A percentile compares a stretch with the other conserved stretches of the same genome.
These are phyloP conservation scores for Pelargonium myrrhifolium DNA, from an alignment of 441 rosid genomes.

Conservation along the genomic window DNA sequence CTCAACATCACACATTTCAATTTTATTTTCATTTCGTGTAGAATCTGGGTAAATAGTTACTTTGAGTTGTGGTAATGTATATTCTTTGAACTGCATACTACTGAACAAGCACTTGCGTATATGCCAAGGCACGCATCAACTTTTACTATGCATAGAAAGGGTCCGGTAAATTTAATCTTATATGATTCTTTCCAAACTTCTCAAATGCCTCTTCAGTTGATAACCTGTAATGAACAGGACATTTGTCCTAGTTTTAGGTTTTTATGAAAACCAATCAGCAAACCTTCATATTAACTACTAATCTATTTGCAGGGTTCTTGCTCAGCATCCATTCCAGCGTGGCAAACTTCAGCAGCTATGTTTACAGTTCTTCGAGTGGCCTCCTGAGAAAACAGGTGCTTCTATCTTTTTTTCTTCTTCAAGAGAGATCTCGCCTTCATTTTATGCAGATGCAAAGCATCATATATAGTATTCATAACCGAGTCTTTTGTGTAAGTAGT, in stretches of 20 bases:
- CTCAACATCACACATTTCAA: not conserved
- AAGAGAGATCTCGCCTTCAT: not conserved
- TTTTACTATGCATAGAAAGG: not conserved
- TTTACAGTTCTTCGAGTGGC: conserved; percentile 66
- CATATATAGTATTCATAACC: not conserved
- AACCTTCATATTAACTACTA: not conserved
- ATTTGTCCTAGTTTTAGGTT: not conserved
- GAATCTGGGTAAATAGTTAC: not conserved
- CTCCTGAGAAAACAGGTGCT: conserved; percentile 78
- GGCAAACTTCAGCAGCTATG: conserved; percentile 55
- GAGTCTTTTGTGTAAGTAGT: not conserved
- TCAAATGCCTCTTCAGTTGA: not conserved
- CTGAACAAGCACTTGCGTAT: not conserved
- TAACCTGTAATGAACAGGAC: not conserved
- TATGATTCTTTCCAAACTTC: not conserved
- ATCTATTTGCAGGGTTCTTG: conserved; percentile 43
- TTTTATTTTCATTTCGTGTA: not conserved
- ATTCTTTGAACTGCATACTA: not conserved
- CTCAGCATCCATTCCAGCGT: conserved; percentile 49
- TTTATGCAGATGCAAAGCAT: not conserved
- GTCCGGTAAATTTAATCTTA: not conserved
- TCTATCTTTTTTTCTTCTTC: conserved; percentile 14
- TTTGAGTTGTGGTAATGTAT: not conserved
- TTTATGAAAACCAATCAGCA: not conserved
- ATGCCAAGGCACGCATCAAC: not conserved